Percentiles rank a stretch among this genome's conserved stretches.
Conservation (phyloP, 345 rosid species). For the Crucihimalaya himalaica region DNA sequence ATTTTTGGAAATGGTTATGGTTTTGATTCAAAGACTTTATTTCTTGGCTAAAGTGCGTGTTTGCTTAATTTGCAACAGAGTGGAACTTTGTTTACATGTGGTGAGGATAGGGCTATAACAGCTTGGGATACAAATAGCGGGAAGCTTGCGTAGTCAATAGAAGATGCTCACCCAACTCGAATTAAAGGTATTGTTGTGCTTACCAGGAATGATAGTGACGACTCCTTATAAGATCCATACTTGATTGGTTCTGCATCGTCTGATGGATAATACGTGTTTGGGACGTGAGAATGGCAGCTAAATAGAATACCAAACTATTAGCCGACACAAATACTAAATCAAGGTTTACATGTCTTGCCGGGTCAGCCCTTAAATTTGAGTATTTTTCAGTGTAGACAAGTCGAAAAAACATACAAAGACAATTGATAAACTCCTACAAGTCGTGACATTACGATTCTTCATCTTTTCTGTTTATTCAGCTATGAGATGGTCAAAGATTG, state of each 20-base stretch:
- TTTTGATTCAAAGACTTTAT: not conserved
- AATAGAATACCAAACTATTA: slow-evolving; percentile 67
- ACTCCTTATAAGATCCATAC: slow-evolving; percentile 61
- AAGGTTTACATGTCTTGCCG: slow-evolving; percentile 93
- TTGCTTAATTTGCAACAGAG: slow-evolving; percentile 48
- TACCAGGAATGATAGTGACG: slow-evolving; percentile 45
- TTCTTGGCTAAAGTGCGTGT: slow-evolving; percentile 5
- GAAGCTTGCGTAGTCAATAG: slow-evolving; percentile 70
- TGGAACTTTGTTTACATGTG: slow-evolving; percentile 77
- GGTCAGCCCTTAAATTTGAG: slow-evolving; percentile 71
- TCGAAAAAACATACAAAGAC: not conserved
- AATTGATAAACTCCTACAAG: not conserved
- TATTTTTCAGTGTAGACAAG: not conserved
- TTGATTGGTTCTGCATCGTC: slow-evolving; percentile 84
- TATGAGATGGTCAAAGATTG: slow-evolving; percentile 20
- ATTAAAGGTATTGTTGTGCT: slow-evolving; percentile 84
- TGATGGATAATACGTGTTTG: slow-evolving; percentile 93
- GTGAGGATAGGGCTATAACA: slow-evolving; percentile 80
- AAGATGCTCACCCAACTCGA: slow-evolving; percentile 80
- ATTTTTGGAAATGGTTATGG: not conserved
- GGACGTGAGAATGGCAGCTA: slow-evolving; percentile 76
- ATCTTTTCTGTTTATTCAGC: slow-evolving; percentile 20
- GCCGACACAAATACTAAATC: slow-evolving; percentile 84
- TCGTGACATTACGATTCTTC: slow-evolving; percentile 6
- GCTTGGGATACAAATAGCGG: slow-evolving; percentile 92